These are phyloP conservation scores for Phytophthora sojae DNA, from an alignment of 352 stramenopile species.

Conservation along the genomic window DNA sequence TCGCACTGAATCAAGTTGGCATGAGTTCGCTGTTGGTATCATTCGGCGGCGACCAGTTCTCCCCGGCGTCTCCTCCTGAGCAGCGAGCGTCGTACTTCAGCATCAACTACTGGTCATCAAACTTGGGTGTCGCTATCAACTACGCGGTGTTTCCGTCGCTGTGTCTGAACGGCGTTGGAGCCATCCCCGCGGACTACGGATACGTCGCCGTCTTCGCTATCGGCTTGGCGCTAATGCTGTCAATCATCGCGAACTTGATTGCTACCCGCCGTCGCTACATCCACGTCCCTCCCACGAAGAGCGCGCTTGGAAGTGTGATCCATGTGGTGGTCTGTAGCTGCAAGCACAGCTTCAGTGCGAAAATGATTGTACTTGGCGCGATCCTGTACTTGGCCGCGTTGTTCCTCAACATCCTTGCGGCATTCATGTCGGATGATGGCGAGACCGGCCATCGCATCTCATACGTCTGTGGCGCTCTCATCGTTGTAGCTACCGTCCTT, in stretches of 20 bases:
- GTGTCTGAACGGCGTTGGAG: slow-evolving; percentile 67
- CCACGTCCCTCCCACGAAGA: slow-evolving; percentile 42
- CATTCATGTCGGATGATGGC: slow-evolving; percentile 52
- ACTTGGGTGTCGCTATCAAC: slow-evolving; percentile 70
- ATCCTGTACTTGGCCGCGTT: slow-evolving; percentile 45
- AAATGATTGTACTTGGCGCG: slow-evolving; percentile 44
- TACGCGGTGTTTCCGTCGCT: slow-evolving; percentile 82
- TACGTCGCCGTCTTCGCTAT: slow-evolving; percentile 70
- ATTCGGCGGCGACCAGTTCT: slow-evolving; percentile 45
- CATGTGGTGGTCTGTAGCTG: slow-evolving; percentile 38
- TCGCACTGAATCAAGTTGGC: slow-evolving; percentile 53
- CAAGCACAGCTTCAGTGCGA: slow-evolving; percentile 36
- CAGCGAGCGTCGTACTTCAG: slow-evolving; percentile 21
- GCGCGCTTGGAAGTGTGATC: slow-evolving; percentile 52
- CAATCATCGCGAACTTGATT: slow-evolving; percentile 44
- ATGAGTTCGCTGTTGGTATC: slow-evolving; percentile 70
- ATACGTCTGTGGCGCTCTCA: slow-evolving; percentile 45
- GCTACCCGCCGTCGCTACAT: slow-evolving; percentile 55
- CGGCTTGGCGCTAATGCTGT: slow-evolving; percentile 45
- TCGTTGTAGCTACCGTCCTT: slow-evolving; percentile 41
- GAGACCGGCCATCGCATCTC: slow-evolving; percentile 47
- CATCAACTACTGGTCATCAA: slow-evolving; percentile 71
- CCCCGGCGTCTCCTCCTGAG: slow-evolving; percentile 7
- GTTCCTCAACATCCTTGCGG: slow-evolving; percentile 57
- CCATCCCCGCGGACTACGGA: slow-evolving; percentile 43